Evolutionary conservation across 1,139 yeast species (phyloP).

Genomic region (Kodamaea fungicola): DNA sequence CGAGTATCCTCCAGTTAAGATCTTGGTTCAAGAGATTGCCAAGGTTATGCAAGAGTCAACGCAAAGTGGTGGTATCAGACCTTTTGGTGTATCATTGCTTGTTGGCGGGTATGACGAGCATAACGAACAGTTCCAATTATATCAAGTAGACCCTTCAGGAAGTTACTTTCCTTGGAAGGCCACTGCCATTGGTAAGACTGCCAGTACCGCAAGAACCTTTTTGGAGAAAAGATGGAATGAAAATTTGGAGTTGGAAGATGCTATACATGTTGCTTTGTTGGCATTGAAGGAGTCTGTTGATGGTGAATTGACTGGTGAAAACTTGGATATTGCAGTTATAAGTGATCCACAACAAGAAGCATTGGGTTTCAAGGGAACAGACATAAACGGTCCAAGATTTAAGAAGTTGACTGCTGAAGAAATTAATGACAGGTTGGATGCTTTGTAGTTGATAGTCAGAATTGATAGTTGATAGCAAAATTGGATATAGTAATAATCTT

Average conservation of each 20-base stretch:
- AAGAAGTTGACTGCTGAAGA: slow-evolving; percentile 83
- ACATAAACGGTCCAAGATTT: slow-evolving; percentile 80
- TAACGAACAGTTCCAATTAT: slow-evolving; percentile 70
- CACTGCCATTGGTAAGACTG: slow-evolving; percentile 95
- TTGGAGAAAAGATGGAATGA: slow-evolving; percentile 98
- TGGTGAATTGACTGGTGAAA: slow-evolving; percentile 96
- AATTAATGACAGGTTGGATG: slow-evolving; percentile 91
- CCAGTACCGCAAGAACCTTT: slow-evolving; percentile 92
- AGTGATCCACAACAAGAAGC: slow-evolving; percentile 80
- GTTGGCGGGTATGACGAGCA: slow-evolving; percentile 93
- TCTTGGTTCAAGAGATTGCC: slow-evolving; percentile 91
- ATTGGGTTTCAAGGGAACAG: slow-evolving; percentile 86
- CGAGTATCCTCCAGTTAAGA: slow-evolving; percentile 95
- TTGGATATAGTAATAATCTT: not conserved
- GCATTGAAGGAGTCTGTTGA: slow-evolving; percentile 96
- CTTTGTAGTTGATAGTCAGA: slow-evolving; percentile 44
- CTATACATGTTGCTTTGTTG: slow-evolving; percentile 90
- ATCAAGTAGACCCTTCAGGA: slow-evolving; percentile 98
- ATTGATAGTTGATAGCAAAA: not conserved
- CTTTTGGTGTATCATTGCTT: slow-evolving; percentile 90
- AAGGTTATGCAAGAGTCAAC: slow-evolving; percentile 98
- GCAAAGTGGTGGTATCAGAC: slow-evolving; percentile 97
- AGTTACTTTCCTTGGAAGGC: slow-evolving; percentile 99
- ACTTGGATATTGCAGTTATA: slow-evolving; percentile 87
- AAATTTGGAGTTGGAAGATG: slow-evolving; percentile 95